Evolutionary conservation across 225 moss, liverwort and hornwort genomes (phyloP).

Genomic region (Anthoceros angustus): DNA sequence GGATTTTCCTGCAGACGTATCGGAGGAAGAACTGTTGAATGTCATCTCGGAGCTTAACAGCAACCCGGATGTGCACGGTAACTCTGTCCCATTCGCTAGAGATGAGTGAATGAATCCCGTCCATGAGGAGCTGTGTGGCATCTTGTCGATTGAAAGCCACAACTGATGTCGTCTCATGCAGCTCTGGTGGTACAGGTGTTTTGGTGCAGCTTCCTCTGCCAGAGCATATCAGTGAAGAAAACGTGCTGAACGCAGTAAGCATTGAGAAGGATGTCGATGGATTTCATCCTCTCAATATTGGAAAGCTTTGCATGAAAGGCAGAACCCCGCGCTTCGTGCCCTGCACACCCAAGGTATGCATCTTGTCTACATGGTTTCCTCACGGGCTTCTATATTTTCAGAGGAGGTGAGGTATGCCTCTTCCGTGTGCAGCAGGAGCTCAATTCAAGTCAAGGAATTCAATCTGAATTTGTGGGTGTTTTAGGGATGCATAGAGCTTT

Average conservation of each 20-base stretch:
- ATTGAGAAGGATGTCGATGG: slow-evolving; percentile 96
- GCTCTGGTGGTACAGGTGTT: slow-evolving; percentile 14
- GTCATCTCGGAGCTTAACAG: slow-evolving; percentile 42
- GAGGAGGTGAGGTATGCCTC: not conserved
- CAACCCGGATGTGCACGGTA: slow-evolving; percentile 55
- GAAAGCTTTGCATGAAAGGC: slow-evolving; percentile 33
- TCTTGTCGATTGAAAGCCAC: too few relatives aligned
- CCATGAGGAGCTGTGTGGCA: too few relatives aligned
- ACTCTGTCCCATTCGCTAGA: not conserved
- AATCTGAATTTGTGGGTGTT: slow-evolving; percentile 8
- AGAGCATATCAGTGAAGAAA: slow-evolving; percentile 61
- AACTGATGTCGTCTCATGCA: not conserved
- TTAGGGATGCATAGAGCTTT: slow-evolving; percentile 1
- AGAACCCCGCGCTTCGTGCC: slow-evolving; percentile 64
- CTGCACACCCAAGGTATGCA: slow-evolving; percentile 37
- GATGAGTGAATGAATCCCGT: too few relatives aligned
- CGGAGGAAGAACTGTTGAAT: slow-evolving; percentile 51
- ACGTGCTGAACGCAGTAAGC: slow-evolving; percentile 49
- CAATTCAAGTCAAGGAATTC: not conserved
- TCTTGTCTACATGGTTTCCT: slow-evolving; percentile 38
- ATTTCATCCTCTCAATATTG: slow-evolving; percentile 61
- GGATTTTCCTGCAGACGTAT: slow-evolving; percentile 35
- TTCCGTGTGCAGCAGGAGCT: not conserved
- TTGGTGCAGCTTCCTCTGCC: slow-evolving; percentile 89
- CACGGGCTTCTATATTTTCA: not conserved